Percentiles rank a stretch among this genome's conserved stretches.
Conservation (phyloP, 2,329 filamentous ascomycete species). For the Pyrenophora teres region DNA sequence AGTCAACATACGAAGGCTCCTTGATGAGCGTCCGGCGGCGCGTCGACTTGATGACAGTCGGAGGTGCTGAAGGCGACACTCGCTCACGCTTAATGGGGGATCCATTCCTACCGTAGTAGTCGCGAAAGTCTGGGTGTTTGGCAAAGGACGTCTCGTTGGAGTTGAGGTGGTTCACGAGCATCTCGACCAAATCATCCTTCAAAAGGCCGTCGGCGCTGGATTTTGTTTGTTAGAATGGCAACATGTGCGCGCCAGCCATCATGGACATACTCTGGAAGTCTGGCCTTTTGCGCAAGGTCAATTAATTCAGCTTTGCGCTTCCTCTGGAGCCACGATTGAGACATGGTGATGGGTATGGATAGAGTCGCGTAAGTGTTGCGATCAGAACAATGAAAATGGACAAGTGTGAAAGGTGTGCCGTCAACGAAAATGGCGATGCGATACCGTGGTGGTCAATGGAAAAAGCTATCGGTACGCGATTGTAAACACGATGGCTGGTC, state of each 20-base stretch:
- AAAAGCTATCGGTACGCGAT: constrained; percentile 20
- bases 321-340: constrained; percentile 71
- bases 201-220: constrained; percentile 70
- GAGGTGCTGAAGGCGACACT: constrained; percentile 41
- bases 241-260: constrained; percentile 1
- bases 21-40: constrained; percentile 45
- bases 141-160: constrained; percentile 69
- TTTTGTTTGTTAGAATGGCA: constrained; percentile 18
- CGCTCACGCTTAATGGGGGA: constrained; percentile 58
- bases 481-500: constrained; percentile 33
- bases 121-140: constrained; percentile 66
- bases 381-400: constrained; percentile 38
- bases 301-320: constrained; percentile 82
- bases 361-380: constrained; percentile 57
- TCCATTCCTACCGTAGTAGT: constrained; percentile 73
- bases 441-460: constrained; percentile 30
- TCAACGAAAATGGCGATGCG: constrained; percentile 18
- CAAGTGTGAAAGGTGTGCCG: constrained; percentile 22
- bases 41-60: constrained; percentile 39
- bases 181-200: constrained; percentile 75
- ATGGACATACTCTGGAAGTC: constrained; percentile 68
- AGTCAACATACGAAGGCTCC: constrained; percentile 35
- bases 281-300: constrained; percentile 72
- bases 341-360: constrained; percentile 59
- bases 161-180: constrained; percentile 47